Evolutionary conservation across 768 basidiomycete species (phyloP), one percentile per base, ranked within the genome.

Genomic region (Collybia sordida): DNA sequence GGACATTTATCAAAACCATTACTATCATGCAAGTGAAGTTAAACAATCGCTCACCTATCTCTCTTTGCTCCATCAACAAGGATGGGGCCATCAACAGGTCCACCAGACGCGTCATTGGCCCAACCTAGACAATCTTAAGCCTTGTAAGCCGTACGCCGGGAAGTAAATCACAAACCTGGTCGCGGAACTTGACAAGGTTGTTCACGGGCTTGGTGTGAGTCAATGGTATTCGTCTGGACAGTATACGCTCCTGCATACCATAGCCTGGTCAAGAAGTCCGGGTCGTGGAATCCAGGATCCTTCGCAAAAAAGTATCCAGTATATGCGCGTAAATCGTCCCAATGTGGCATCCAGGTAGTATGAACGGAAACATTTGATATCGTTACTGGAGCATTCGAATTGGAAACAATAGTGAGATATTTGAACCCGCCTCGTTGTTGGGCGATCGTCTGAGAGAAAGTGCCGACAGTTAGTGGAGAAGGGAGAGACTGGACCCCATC

Each of bases 241-340:
- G 79, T 81, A 49, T 81, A 81, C 22, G 78, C 78, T 6, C 79
- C 79, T 11, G 78, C 74, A 55, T 80, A 81, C 78, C 79, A 81
- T 18, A 79, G 54, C 55, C 74, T 80, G 14, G 75, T 79, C 53
- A 79, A 52, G 51, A 79, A 77, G 49, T 74, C 58, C 14, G 65
- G 56, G 59, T 80, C 76, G 31, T 72, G 68, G 49, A 72, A 78
- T 2, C 47, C 62, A 0, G 71, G 68, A 47, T 79, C 75, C 1
- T 49, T 47, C 4, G 76, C 65, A 44, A 62, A 77, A 63, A 79
- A 80, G 53, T 78, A 79, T 2, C 78, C 78, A 7, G 68, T 65
- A 53, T 78, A 80, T 23, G 72, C 69, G 24, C 72, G 54, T 51
- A 78, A 55, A 50, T 78, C 63, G n/a, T 73, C 67, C 59, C 74